These are phyloP conservation scores for Phaeosphaeriaceae sp. DNA, from an alignment of 2,329 filamentous ascomycete species.

Conservation along the genomic window DNA sequence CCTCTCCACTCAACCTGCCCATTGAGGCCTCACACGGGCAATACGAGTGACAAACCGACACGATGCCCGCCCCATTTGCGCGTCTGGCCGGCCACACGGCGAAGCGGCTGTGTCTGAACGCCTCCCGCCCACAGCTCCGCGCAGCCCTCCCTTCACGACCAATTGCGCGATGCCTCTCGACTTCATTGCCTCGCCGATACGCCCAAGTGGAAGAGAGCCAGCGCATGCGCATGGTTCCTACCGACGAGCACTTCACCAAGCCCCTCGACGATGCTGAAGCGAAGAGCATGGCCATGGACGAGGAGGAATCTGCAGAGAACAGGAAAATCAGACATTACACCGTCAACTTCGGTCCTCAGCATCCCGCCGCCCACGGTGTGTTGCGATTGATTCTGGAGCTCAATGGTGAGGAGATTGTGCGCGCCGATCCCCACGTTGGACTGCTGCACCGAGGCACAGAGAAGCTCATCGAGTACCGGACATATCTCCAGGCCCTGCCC, in stretches of 20 bases:
- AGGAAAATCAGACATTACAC: conserved; percentile 99
- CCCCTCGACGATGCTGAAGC: conserved; percentile 57
- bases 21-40: conserved; percentile 45
- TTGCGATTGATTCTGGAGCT: conserved; percentile 96
- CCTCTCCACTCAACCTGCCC: conserved; percentile 42
- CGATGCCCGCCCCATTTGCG: conserved; percentile 75
- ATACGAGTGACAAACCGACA: conserved; percentile 41
- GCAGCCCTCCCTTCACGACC: conserved; percentile 49
- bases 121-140: conserved; percentile 57
- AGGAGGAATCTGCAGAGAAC: conserved; percentile 57
- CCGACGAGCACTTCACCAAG: conserved; percentile 69
- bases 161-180: conserved; percentile 70
- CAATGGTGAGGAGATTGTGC: conserved; percentile 96
- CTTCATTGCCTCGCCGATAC: conserved; percentile 68
- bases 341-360: conserved; percentile 98
- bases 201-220: conserved; percentile 61
- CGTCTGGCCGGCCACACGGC: conserved; percentile 76
- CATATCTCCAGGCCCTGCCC: conserved; percentile 94
- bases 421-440: conserved; percentile 95
- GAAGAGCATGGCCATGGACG: conserved; percentile 54
- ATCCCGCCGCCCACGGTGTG: conserved; percentile 98
- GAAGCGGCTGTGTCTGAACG: conserved; percentile 69
- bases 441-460: conserved; percentile 96
- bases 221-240: conserved; percentile 69
- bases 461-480: conserved; percentile 99